Base-by-base conservation (phyloP, 495 filamentous ascomycete species). In the Penicillium canariense region DNA sequence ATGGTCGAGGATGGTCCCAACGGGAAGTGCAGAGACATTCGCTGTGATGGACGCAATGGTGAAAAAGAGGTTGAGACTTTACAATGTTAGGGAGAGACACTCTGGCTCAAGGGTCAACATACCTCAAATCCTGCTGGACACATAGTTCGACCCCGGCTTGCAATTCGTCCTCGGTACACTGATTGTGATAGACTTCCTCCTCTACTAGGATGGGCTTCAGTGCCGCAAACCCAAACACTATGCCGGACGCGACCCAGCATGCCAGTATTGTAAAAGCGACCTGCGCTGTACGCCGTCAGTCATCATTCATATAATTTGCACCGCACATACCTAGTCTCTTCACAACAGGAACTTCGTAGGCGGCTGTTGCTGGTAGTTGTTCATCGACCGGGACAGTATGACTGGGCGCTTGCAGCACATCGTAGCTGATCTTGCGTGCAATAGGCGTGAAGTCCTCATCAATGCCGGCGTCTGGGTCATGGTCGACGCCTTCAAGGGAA, bases 31-130 rank as follows among this genome's bases (percentile, higher is more conserved):
- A 15, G 83, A 86, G 15, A 93, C 86, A 66, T 87, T 87, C 31
- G 91, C 96, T 4, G 81, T 86, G 15, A 96, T 91, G 12, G 90
- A 91, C n/a, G 90, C 91, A 31, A 89, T 79, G 27, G 91, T 96
- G 76, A 89, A 89, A 72, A 87, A 87, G 25, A 89, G 59, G 59
- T 89, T 89, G 18, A 89, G 74, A 20, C 80, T 79, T 31, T 23
- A 23, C 10, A 15, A 40, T 12, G 45, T 55, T 56, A 51, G 56
- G 18, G n/a, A 28, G 18, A 35, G 17, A 30, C 28, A 35, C 4
- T 20, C 20, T n/a, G 4, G 27, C 11, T 23, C 7, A 48, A 18
- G 3, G 45, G 14, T 23, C 27, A 14, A 48, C 59, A 25, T 70
- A 82, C 77, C 77, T 75, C 42, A 90, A 69, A 60, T 90, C 86